A percentile compares a stretch with the other conserved stretches of the same genome.
These are phyloP conservation scores for Malassezia sympodialis DNA, from an alignment of 1,284 basidiomycete genomes.

Conservation along the genomic window DNA sequence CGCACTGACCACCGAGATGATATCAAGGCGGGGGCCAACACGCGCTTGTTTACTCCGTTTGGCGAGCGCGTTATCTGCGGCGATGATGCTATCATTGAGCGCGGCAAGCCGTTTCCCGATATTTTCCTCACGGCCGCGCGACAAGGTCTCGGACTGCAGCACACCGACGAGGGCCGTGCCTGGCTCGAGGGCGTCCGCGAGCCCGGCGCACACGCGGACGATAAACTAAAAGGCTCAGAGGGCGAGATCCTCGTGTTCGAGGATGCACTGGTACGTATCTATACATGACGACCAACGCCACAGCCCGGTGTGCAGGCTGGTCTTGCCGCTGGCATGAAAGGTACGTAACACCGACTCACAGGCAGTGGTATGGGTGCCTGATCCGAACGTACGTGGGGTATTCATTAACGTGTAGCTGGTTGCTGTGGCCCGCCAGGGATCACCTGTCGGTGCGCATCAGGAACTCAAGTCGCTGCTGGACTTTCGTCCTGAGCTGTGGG, in stretches of 20 bases:
- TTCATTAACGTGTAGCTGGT: conserved; percentile 5
- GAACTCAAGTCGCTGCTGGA: conserved; percentile 37
- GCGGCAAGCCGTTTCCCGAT: conserved; percentile 47
- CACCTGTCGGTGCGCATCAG: conserved; percentile 29
- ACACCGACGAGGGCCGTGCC: conserved; percentile 16
- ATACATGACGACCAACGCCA: neutral
- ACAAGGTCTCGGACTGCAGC: conserved; percentile 28
- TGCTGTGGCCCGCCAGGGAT: conserved; percentile 19
- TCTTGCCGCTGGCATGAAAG: conserved; percentile 42
- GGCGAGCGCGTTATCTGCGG: conserved; percentile 38
- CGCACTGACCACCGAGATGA: conserved; percentile 17
- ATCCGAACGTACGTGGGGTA: conserved; percentile 27
- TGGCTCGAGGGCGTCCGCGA: conserved; percentile 23
- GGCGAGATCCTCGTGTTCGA: conserved; percentile 46
- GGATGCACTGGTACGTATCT: conserved; percentile 31
- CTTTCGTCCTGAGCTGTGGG: conserved; percentile 41
- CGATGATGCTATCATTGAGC: conserved; percentile 32
- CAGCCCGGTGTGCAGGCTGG: conserved; percentile 40
- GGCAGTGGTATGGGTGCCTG: conserved; percentile 45
- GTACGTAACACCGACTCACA: conserved; percentile 14
- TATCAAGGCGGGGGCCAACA: conserved; percentile 37
- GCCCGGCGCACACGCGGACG: conserved; percentile 32
- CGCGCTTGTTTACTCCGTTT: conserved; percentile 36
- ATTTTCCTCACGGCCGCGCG: conserved; percentile 46
- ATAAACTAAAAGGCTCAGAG: conserved; percentile 27